A percentile compares a stretch with the other conserved stretches of the same genome.
Evolutionary conservation across 2,329 filamentous ascomycete species (phyloP).

Genomic region (Stachybotrys echinatus): DNA sequence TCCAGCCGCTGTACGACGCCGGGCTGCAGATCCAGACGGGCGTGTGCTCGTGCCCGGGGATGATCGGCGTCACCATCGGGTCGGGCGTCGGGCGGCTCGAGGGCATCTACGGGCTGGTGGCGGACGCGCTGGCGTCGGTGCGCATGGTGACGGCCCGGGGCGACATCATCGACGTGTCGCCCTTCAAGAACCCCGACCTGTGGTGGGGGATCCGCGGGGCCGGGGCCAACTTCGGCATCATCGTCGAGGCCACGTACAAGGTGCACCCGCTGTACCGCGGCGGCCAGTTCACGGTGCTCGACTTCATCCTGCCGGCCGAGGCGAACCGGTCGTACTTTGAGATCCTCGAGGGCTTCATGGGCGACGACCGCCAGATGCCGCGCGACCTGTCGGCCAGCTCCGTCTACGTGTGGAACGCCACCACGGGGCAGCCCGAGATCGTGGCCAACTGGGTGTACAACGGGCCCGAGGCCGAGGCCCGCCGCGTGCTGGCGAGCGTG

Average conservation of each 20-base stretch:
- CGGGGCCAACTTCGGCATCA: slow-evolving; percentile 38
- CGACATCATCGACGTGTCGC: slow-evolving; percentile 28
- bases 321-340: not conserved
- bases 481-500: not conserved
- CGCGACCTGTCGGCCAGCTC: not conserved
- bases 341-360: not conserved
- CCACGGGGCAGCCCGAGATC: not conserved
- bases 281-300: not conserved
- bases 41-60: not conserved
- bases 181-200: slow-evolving; percentile 32
- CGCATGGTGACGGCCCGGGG: slow-evolving; percentile 34
- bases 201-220: slow-evolving; percentile 46
- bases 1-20: not conserved
- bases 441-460: not conserved
- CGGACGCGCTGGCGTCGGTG: slow-evolving; percentile 34
- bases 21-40: not conserved
- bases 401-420: not conserved
- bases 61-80: not conserved
- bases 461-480: not conserved
- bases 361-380: not conserved
- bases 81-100: not conserved
- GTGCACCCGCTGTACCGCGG: not conserved
- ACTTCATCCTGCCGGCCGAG: not conserved
- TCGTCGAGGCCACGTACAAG: slow-evolving; percentile 10
- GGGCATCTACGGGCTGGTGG: slow-evolving; percentile 39